Base-by-base conservation (phyloP, 2,329 filamentous ascomycete species). In the Rutstroemia sydowiana region DNA sequence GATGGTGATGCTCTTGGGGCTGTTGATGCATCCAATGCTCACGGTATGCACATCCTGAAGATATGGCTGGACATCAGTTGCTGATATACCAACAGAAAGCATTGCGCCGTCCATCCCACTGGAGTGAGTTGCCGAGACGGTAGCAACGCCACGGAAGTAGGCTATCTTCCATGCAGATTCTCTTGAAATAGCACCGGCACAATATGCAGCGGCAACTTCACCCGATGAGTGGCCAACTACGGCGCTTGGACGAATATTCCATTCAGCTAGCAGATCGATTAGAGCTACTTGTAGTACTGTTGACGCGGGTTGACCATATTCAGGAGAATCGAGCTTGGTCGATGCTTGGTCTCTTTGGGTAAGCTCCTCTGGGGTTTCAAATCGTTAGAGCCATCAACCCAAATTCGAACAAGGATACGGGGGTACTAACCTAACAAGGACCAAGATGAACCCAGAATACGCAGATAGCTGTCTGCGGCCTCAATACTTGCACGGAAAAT, bases 201-300 rank as follows among this genome's bases (percentile, higher is more conserved):
- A n/a, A 31, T 53, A 53, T 16, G 51, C 51, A 20, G 51, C 31
- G 2, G 63, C 72, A 30, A 75, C 73, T 50, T 76, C 74, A 8
- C 74, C 74, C 34, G 64, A 68, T 1, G 72, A 75, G 57, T 76
- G 74, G 1, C 74, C 72, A 4, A 68, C 61, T 0, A 73, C 69
- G 1, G 62, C 65, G 0, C 55, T 44, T 0, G 72, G 69, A 4
- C 52, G 55, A 16, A 76, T 59, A 1, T 65, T 67, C 65, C 68
- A 73, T 1, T 68, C 67, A 20, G 66, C 23, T 0, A 77, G 63
- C 3, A 77, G 63, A 14, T 71, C 64, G 0, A 71, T 67, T 1
- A 77, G 59, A 1, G 68, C 49, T 13, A 78, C 61, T 57, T 78
- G 75, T 1, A 78, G 53, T 0, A 73, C 70, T 0, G 72, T 73